Evolutionary conservation across 2,329 filamentous ascomycete species (phyloP), one percentile per base, ranked within the genome.

Genomic region (Trichocomaceae sp.): DNA sequence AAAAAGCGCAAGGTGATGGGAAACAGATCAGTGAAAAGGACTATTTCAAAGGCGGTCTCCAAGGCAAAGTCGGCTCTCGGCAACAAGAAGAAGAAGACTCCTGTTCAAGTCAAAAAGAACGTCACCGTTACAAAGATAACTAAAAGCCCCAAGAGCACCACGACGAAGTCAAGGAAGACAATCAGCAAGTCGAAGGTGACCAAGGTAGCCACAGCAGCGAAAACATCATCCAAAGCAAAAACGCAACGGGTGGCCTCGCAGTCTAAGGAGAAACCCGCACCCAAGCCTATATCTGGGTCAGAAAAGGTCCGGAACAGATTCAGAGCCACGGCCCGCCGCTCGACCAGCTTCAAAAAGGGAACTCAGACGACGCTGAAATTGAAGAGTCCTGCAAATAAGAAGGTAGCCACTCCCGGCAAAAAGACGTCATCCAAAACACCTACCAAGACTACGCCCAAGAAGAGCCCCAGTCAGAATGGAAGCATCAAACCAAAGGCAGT

Each of bases 1-100:
- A 71, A 71, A 54, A 68, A 63, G 47, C 64, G 62, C 44, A 70
- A 66, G 58, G 47, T 64, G 8, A 48, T 65, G 17, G 61, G 54
- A 6, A 44, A 65, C 12, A 65, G 64, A 41, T 64, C 66, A 1
- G 61, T 71, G 57, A 72, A 69, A 57, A 57, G 71, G 65, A 54
- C 62, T 53, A 1, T 66, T 29, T 61, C 66, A 4, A 65, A 61
- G 42, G 61, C 61, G 22, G 50, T 57, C 9, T 47, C 64, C 35
- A 57, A 64, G 29, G 60, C 65, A 3, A 67, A 64, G 29, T 44
- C 55, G n/a, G 46, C 47, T 26, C 37, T 55, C 26, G 51, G 44
- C 35, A 55, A 48, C n/a, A 52, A 42, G 8, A 54, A 56, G 8
- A 54, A 56, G 58, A 49, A 57, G 49, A 41, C 50, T 47, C 52